These are phyloP conservation scores for Verticillium albo-atrum DNA, from an alignment of 2,329 filamentous ascomycete genomes.

Conservation along the genomic window DNA sequence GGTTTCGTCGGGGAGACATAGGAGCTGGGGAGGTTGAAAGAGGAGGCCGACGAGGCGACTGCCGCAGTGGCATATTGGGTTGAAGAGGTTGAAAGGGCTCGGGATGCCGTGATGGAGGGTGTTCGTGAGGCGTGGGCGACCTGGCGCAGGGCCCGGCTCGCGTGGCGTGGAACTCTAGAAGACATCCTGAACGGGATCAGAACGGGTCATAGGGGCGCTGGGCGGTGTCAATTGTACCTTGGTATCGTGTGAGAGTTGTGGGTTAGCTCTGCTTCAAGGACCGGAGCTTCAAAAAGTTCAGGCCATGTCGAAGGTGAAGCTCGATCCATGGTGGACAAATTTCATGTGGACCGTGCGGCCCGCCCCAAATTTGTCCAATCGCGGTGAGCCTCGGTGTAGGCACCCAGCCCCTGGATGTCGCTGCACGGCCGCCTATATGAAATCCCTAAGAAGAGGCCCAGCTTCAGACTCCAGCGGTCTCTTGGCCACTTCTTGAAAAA, in stretches of 20 bases:
- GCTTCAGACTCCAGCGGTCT: too few relatives aligned
- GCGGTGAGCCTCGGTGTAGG: neutral
- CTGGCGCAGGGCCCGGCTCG: constrained; percentile 11
- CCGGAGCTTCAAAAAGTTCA: neutral
- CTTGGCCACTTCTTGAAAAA: too few relatives aligned
- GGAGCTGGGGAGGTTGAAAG: constrained; percentile 31
- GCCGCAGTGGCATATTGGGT: constrained; percentile 19
- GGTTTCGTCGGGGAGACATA: constrained; percentile 69
- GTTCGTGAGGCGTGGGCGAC: constrained; percentile 7
- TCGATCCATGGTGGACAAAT: neutral
- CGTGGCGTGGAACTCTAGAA: constrained; percentile 10
- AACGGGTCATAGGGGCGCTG: neutral
- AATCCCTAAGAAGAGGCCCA: too few relatives aligned
- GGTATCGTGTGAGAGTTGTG: neutral
- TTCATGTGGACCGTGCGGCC: neutral
- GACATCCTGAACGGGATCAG: constrained; percentile 5
- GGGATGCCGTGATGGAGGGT: constrained; percentile 7
- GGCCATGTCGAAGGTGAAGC: neutral
- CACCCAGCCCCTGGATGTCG: too few relatives aligned
- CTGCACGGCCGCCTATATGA: neutral
- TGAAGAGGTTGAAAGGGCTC: constrained; percentile 20
- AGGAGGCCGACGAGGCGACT: constrained; percentile 12
- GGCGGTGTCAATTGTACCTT: neutral
- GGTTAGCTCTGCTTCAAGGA: neutral
- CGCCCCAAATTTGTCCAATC: neutral